Percentiles rank a stretch among this genome's conserved stretches.
Conservation (phyloP, 2,329 filamentous ascomycete genomes). For the Mollisiaceae sp. region DNA sequence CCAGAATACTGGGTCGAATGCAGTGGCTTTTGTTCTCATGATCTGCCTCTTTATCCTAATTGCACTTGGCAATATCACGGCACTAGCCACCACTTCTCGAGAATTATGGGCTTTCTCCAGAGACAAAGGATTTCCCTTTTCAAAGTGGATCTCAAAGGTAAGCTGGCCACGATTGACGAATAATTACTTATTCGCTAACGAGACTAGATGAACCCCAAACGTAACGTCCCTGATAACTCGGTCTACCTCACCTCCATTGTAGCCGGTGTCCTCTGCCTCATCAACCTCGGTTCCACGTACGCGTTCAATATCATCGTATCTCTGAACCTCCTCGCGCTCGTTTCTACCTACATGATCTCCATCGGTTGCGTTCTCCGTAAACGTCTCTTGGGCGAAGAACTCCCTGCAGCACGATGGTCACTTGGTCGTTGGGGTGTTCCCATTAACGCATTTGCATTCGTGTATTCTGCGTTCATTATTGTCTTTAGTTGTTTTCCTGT, state of each 20-base stretch:
- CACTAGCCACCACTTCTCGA: slow-evolving; percentile 44
- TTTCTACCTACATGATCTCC: slow-evolving; percentile 57
- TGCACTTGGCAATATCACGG: slow-evolving; percentile 47
- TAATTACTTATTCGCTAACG: not conserved
- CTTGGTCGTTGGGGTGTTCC: slow-evolving; percentile 50
- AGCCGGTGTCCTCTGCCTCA: slow-evolving; percentile 39
- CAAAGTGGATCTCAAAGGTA: slow-evolving; percentile 48
- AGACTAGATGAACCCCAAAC: slow-evolving; percentile 42
- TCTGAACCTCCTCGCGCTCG: slow-evolving; percentile 54
- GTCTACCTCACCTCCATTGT: slow-evolving; percentile 34
- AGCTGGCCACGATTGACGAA: not conserved
- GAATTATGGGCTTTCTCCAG: slow-evolving; percentile 51
- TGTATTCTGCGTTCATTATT: slow-evolving; percentile 52
- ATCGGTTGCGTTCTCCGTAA: slow-evolving; percentile 46
- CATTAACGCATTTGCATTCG: slow-evolving; percentile 50
- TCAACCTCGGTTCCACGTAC: slow-evolving; percentile 56
- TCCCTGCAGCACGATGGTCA: slow-evolving; percentile 48
- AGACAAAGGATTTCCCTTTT: slow-evolving; percentile 50
- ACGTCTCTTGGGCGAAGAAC: slow-evolving; percentile 46
- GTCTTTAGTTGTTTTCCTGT: slow-evolving; percentile 56
- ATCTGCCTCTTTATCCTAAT: slow-evolving; percentile 49
- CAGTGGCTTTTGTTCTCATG: slow-evolving; percentile 53
- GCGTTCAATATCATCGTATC: slow-evolving; percentile 61
- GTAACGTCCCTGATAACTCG: slow-evolving; percentile 35
- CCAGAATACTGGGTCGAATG: slow-evolving; percentile 49